Conservation (phyloP, 805 yeast species). For the Lipomyces japonicus region DNA sequence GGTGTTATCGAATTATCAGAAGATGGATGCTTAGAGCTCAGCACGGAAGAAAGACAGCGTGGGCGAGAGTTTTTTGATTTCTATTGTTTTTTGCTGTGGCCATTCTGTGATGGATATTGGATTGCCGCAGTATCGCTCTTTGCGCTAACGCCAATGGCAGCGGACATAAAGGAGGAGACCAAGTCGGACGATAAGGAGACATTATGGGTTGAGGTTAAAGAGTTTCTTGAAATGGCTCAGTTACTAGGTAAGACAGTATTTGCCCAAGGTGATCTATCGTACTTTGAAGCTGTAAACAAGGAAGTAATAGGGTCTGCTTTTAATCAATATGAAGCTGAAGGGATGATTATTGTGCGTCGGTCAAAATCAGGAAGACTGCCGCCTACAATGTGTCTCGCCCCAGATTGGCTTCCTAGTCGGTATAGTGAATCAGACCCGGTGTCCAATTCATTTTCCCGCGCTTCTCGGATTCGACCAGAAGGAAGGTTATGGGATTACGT, state of each 20-base stretch:
- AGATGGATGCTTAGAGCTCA: constrained; percentile 26
- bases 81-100: constrained; percentile 44
- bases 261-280: constrained; percentile 42
- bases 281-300: constrained; percentile 43
- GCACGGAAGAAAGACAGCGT: constrained; percentile 27
- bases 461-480: constrained; percentile 27
- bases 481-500: constrained; percentile 37
- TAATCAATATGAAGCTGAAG: constrained; percentile 36
- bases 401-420: constrained; percentile 31
- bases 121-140: constrained; percentile 39
- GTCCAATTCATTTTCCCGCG: constrained; percentile 9
- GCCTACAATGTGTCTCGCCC: constrained; percentile 28
- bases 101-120: constrained; percentile 46
- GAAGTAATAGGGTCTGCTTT: constrained; percentile 41
- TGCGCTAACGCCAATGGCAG: constrained; percentile 34
- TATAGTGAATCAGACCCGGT: constrained; percentile 5
- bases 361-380: constrained; percentile 26
- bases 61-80: constrained; percentile 40
- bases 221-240: constrained; percentile 39
- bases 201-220: constrained; percentile 36
- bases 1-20: constrained; percentile 33
- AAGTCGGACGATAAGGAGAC: constrained; percentile 19
- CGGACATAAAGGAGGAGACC: constrained; percentile 12
- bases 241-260: constrained; percentile 43
- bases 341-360: constrained; percentile 34